Evolutionary conservation across 345 rosid species (phyloP).

Genomic region (Lumnitzera racemosa): DNA sequence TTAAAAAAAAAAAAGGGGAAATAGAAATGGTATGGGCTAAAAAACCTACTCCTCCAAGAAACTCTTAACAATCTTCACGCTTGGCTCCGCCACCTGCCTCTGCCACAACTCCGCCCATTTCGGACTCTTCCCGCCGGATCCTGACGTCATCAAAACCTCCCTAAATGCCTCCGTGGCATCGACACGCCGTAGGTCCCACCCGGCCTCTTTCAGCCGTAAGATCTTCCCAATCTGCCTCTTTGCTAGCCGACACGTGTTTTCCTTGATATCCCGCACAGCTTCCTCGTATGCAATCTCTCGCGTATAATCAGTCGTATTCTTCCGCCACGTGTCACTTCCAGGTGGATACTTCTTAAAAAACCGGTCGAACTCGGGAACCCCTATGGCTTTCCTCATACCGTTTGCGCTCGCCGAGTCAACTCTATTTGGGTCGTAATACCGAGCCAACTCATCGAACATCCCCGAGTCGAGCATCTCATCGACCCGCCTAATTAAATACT

Average conservation of each 20-base stretch:
- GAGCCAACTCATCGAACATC: constrained; percentile 67
- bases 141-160: constrained; percentile 17
- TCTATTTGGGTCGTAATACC: constrained; percentile 32
- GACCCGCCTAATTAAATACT: constrained; percentile 58
- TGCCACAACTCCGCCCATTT: constrained; percentile 62
- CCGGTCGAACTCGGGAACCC: constrained; percentile 75
- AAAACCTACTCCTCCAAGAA: constrained; percentile 57
- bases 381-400: constrained; percentile 76
- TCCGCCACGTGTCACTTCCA: constrained; percentile 7
- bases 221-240: constrained; percentile 72
- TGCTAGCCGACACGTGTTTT: constrained; percentile 74
- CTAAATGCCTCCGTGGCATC: constrained; percentile 64
- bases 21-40: too few species aligned
- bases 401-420: constrained; percentile 12
- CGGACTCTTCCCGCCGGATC: constrained; percentile 5
- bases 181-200: constrained; percentile 70
- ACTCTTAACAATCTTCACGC: constrained; percentile 58
- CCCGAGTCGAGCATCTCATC: constrained; percentile 91
- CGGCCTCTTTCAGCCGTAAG: constrained; percentile 34
- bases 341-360: constrained; percentile 49
- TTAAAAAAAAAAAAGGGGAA: too few species aligned
- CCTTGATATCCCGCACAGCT: constrained; percentile 65
- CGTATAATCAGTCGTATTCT: constrained; percentile 12
- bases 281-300: constrained; percentile 45
- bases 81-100: constrained; percentile 48